A percentile compares a stretch with the other conserved stretches of the same genome.
Conservation (phyloP, 2,329 filamentous ascomycete genomes). For the Trichoderma sp. region DNA sequence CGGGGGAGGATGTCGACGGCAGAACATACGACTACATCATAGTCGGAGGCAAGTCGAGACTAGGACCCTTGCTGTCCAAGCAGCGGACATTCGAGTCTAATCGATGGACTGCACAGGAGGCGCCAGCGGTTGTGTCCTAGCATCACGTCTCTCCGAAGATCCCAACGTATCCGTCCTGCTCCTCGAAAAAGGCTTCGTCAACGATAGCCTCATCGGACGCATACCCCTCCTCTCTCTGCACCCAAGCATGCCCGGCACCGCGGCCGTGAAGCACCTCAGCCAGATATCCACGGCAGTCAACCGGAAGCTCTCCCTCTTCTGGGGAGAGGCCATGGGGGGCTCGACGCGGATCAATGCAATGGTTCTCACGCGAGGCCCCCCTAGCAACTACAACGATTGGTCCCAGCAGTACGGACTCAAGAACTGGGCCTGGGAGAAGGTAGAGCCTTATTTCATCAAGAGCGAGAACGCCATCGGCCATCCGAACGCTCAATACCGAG, state of each 20-base stretch:
- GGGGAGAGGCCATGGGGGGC: neutral
- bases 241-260: neutral
- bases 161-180: neutral
- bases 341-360: constrained; percentile 9
- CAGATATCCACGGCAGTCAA: neutral
- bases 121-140: neutral
- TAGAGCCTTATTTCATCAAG: neutral
- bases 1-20: neutral
- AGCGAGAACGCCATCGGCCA: constrained; percentile 8
- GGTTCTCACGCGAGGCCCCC: neutral
- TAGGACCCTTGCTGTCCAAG: neutral
- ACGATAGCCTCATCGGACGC: neutral
- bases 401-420: neutral
- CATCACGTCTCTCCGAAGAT: neutral
- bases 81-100: neutral
- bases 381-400: constrained; percentile 5
- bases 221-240: neutral
- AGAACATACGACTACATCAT: neutral
- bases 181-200: neutral
- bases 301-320: constrained; percentile 1
- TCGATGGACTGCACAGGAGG: neutral
- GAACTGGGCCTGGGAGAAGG: constrained; percentile 9
- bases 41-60: neutral
- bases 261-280: neutral
- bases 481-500: neutral